Conservation (phyloP, 2,329 filamentous ascomycete genomes). For the Epichloe elymi region DNA sequence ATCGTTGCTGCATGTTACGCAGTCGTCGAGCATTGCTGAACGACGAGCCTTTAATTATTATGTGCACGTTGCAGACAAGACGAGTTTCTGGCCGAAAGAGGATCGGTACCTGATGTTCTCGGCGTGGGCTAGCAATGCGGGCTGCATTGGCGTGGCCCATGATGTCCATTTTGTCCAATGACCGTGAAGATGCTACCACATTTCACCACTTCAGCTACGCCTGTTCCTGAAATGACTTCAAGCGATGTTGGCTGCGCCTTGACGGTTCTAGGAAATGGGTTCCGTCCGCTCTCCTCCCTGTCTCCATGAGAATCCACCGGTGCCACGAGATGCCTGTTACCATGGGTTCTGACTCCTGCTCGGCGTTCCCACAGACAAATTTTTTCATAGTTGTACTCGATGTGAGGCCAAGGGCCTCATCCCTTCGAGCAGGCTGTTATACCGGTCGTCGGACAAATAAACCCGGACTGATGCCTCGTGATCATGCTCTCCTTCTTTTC, state of each 20-base stretch:
- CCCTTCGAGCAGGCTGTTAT: no score
- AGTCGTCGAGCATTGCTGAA: not conserved
- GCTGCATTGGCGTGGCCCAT: slow-evolving; percentile 5
- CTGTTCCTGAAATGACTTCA: slow-evolving; percentile 18
- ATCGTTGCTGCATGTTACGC: not conserved
- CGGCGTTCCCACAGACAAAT: no score
- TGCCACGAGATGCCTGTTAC: not conserved
- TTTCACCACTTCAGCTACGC: slow-evolving; percentile 12
- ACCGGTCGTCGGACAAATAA: not conserved
- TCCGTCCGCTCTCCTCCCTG: not conserved
- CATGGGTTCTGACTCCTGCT: not conserved
- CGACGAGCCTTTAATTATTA: not conserved
- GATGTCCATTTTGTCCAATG: slow-evolving; percentile 1
- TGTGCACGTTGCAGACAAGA: not conserved
- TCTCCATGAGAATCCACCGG: not conserved
- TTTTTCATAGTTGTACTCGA: no score
- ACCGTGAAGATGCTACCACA: slow-evolving; percentile 4
- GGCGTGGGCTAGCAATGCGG: not conserved
- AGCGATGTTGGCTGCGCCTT: not conserved
- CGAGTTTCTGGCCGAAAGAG: not conserved
- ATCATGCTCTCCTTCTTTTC: not conserved
- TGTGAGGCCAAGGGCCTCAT: no score
- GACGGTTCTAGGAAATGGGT: not conserved
- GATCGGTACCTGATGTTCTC: not conserved
- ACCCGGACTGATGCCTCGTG: slow-evolving; percentile 3